Evolutionary conservation across 2,329 filamentous ascomycete species (phyloP).

Genomic region (Stemphylium vesicarium): DNA sequence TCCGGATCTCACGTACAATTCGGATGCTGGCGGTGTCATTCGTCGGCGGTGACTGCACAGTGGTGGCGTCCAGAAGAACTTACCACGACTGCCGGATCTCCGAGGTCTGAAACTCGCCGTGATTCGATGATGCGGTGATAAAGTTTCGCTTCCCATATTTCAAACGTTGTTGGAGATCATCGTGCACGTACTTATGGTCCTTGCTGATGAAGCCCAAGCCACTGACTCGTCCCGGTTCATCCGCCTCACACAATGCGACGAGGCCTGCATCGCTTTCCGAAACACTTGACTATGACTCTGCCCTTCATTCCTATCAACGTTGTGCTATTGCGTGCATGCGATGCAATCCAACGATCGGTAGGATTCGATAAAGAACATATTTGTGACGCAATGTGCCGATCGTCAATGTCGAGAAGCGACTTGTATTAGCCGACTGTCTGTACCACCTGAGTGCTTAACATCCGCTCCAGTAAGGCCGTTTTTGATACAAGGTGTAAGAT

Average conservation of each 20-base stretch:
- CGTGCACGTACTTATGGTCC: constrained; percentile 11
- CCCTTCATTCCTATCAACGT: background rate
- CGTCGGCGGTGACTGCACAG: constrained; percentile 10
- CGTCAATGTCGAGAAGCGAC: constrained; percentile 7
- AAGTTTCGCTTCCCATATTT: constrained; percentile 16
- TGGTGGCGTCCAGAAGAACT: constrained; percentile 7
- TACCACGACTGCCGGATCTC: constrained; percentile 3
- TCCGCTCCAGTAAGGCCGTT: background rate
- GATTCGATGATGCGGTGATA: constrained; percentile 10
- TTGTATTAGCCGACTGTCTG: constrained; percentile 2
- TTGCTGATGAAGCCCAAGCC: constrained; percentile 13
- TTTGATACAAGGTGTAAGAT: constrained; percentile 1
- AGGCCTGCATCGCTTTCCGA: constrained; percentile 9
- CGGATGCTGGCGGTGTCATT: constrained; percentile 23
- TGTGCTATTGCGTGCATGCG: constrained; percentile 1
- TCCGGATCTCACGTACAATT: constrained; percentile 18
- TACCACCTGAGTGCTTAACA: background rate
- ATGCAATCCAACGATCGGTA: background rate
- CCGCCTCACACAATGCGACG: constrained; percentile 9
- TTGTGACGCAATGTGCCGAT: constrained; percentile 13
- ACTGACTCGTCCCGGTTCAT: constrained; percentile 23
- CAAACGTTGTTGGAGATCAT: constrained; percentile 19
- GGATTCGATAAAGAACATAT: background rate
- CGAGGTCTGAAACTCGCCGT: constrained; percentile 10
- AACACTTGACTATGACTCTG: constrained; percentile 1